Evolutionary conservation across 1,139 yeast genomes (phyloP), one percentile per base, ranked within the genome.

Genomic region (Taphrina betulina): DNA sequence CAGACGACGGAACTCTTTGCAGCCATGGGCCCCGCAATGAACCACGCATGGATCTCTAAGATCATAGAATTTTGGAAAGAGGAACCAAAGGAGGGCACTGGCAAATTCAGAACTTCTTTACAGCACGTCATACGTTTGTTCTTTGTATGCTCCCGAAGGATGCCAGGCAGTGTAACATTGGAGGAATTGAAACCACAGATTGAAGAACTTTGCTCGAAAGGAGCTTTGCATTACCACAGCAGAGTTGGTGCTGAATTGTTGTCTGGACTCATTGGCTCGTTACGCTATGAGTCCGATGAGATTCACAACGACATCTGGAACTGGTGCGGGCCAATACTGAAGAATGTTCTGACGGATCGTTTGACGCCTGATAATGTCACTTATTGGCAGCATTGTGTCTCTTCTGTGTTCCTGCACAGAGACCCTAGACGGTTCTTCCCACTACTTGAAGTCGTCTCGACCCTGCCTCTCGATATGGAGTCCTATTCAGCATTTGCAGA

Each of bases 371-470:
- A 90, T 42, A 85, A 84, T 5, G 71, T 78, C 45, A 79, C 78
- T 17, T 81, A 86, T 51, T 92, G 98, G 97, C 76, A 76, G 48
- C 78, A 88, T 0, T 80, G 87, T 59, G 74, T 85, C 2, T 82
- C 89, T 83, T 2, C 80, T 80, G 63, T 35, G 40, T 53, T 57
- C 35, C 14, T 34, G 57, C 58, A 57, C 3, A 53, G 53, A 26
- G 95, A 87, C 68, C 66, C 77, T 53, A 77, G 95, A 65, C 75
- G 96, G 60, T 77, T 81, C 60, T 81, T 83, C 12, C 73, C 76
- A 5, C 67, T 88, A 4, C 71, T 77, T 16, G 67, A 71, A 22
- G 71, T 74, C 26, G 69, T 87, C 12, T 69, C 78, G 14, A 71
- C 75, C 16, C 76, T 78, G 59, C 70, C 76, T 14, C 70, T 85